Conservation (phyloP, 1,284 basidiomycete species). For the Termitomyces sp. region DNA sequence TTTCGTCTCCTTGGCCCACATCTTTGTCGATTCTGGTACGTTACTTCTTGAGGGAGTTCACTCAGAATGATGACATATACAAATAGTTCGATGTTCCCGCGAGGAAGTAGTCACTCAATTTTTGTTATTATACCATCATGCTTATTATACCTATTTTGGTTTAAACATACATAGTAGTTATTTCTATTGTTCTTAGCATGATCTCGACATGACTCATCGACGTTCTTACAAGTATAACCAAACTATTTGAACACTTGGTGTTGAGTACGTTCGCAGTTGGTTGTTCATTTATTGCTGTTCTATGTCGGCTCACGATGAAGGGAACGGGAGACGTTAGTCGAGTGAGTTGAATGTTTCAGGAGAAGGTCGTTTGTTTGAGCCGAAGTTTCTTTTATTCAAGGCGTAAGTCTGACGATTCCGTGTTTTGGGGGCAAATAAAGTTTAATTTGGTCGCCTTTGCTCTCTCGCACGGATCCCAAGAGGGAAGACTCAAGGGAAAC, state of each 20-base stretch:
- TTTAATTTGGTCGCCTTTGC: neutral
- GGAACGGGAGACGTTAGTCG: neutral
- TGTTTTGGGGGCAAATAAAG: neutral
- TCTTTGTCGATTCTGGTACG: slow-evolving; percentile 24
- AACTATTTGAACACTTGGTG: neutral
- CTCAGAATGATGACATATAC: neutral
- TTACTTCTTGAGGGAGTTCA: neutral
- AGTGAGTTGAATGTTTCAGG: neutral
- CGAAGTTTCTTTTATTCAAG: neutral
- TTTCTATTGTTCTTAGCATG: neutral
- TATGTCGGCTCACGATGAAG: neutral
- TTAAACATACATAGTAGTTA: no score
- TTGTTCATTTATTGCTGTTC: neutral
- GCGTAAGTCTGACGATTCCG: neutral
- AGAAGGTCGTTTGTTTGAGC: neutral
- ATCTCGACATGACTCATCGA: neutral
- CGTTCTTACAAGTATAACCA: neutral
- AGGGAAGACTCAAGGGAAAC: neutral
- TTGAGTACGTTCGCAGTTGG: neutral
- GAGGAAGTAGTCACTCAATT: neutral
- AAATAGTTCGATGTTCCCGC: slow-evolving; percentile 1
- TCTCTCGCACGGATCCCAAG: neutral
- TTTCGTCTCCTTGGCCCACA: slow-evolving; percentile 30
- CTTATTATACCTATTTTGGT: neutral
- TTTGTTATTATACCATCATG: neutral